Percentiles rank a stretch among this genome's conserved stretches.
Conservation (phyloP, 257 asterid species). For the Anisodus acutangulus region DNA sequence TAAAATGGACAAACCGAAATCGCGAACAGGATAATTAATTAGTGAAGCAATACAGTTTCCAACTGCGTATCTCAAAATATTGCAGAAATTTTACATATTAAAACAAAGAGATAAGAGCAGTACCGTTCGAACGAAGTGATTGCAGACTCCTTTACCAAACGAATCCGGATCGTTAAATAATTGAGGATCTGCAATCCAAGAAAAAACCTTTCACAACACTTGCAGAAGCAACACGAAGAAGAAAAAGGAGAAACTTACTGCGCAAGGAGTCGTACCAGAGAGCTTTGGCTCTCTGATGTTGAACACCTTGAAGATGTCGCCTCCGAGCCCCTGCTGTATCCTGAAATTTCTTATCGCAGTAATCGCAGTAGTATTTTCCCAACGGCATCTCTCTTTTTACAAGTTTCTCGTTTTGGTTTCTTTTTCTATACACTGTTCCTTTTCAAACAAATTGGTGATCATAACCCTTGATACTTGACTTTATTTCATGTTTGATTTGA, state of each 20-base stretch:
- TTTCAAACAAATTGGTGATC: background rate
- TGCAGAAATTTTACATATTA: background rate
- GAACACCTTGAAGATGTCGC: background rate
- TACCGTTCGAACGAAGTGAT: slow-evolving; percentile 87
- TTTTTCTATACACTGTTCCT: background rate
- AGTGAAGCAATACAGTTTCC: background rate
- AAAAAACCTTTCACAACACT: background rate
- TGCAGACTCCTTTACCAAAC: slow-evolving; percentile 70
- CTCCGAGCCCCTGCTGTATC: too few species aligned
- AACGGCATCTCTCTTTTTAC: slow-evolving; percentile 51
- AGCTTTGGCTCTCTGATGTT: slow-evolving; percentile 92
- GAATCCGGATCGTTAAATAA: slow-evolving; percentile 49
- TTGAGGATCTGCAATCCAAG: slow-evolving; percentile 29
- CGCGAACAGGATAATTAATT: background rate
- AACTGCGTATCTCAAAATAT: background rate
- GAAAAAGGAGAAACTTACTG: slow-evolving; percentile 39
- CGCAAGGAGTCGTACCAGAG: slow-evolving; percentile 84
- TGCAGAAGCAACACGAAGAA: background rate
- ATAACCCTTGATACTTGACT: too few species aligned
- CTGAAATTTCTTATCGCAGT: slow-evolving; percentile 29
- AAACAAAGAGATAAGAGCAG: background rate
- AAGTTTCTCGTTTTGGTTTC: background rate
- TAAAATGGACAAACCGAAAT: slow-evolving; percentile 1
- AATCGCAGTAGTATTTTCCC: slow-evolving; percentile 89
- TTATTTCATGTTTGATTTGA: too few species aligned